Evolutionary conservation across 306 rosid species (phyloP), one percentile per base, ranked within the genome.

Genomic region (Cicer bijugum): DNA sequence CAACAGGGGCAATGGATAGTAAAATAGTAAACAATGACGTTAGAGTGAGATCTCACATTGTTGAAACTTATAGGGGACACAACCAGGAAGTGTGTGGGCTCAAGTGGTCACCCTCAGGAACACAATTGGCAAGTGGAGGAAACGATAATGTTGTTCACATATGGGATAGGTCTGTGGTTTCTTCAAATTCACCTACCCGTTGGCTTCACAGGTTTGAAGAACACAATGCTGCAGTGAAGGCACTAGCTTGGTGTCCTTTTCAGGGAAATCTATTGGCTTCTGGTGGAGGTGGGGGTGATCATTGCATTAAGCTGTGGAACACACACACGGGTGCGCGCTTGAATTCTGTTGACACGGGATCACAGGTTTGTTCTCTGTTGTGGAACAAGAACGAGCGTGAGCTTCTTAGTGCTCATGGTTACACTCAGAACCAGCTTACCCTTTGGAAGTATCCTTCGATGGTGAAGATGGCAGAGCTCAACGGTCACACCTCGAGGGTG

Each of bases 401-500:
- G 84, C 78, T 92, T 69, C 97, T 92, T 46, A 92, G 97, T 81
- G 88, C 97, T 1, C 97, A 92, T 37, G 97, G 97, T 38, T 88
- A 83, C 68, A 78, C 90, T 7, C 84, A 92, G 65, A 89, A 92
- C 69, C 97, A 84, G 67, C 87, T 84, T n/a, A 85, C 92, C 53
- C 96, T 91, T 53, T 91, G 97, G 97, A 89, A 91, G 53, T 91
- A 91, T 60, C 97, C 97, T 7, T 91, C 97, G 5, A 91, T 91
- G 96, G 84, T 84, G 61, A 89, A 88, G 79, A 82, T 86, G 85
- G 90, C 86, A 8, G 97, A 91, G 82, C 93, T 91, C 78, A 85
- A 64, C 3, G 96, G 97, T 38, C 97, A 91, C 64, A 83, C 91
- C 12, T 91, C 97, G 7, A 88, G 97, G 67, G 97, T 91, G 76